These are phyloP conservation scores for Xeromyces bisporus DNA, from an alignment of 495 filamentous ascomycete species.

Conservation along the genomic window DNA sequence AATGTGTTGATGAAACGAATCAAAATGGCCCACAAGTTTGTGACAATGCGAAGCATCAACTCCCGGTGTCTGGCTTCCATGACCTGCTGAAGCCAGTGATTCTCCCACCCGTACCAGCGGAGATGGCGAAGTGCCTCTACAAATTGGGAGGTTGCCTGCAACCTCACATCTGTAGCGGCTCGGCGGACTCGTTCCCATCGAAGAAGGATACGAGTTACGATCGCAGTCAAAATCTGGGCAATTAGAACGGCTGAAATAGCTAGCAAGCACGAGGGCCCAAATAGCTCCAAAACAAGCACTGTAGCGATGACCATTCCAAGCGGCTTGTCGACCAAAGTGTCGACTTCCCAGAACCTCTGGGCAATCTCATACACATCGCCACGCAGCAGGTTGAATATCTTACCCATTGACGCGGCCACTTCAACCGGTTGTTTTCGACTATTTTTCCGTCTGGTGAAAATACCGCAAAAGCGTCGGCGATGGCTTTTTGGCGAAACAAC, in stretches of 20 bases:
- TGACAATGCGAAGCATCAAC: constrained; percentile 45
- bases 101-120: constrained; percentile 78
- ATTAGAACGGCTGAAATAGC: constrained; percentile 47
- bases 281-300: constrained; percentile 51
- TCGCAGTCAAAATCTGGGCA: constrained; percentile 45
- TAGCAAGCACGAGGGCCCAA: constrained; percentile 63
- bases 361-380: constrained; percentile 70
- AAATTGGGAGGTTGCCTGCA: constrained; percentile 62
- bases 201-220: constrained; percentile 43
- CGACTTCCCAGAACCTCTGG: constrained; percentile 69
- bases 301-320: constrained; percentile 50
- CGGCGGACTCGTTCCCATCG: constrained; percentile 47
- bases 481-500: constrained; percentile 1
- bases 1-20: constrained; percentile 47
- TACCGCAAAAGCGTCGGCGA: constrained; percentile 5
- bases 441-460: constrained; percentile 8
- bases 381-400: constrained; percentile 67
- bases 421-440: constrained; percentile 15
- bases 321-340: constrained; percentile 48
- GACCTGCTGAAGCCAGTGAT: constrained; percentile 55
- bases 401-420: constrained; percentile 59
- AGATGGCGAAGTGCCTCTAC: constrained; percentile 73
- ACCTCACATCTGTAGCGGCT: constrained; percentile 48
- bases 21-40: constrained; percentile 38
- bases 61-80: constrained; percentile 54